Evolutionary conservation across 345 rosid species (phyloP), one percentile per base, ranked within the genome.

Genomic region (Corchorus olitorius): DNA sequence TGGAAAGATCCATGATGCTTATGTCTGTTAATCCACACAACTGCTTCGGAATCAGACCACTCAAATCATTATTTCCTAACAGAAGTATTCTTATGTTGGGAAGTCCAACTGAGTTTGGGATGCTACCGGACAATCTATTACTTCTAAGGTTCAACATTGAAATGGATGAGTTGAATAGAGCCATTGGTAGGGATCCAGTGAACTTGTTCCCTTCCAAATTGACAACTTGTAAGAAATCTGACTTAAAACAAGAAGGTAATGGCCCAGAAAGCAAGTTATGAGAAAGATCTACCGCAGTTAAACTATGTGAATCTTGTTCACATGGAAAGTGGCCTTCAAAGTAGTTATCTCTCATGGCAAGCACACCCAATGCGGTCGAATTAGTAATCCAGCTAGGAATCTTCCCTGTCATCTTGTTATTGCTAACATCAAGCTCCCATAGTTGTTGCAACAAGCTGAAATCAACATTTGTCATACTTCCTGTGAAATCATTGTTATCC

Each of bases 381-480:
- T 63, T 49, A 10, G n/a, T 48, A 0, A 81, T 53, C 78, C 81
- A 79, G 33, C 56, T 5, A 1, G 81, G 81, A 53, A 85, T 70
- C 0, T 53, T 53, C 20, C 75, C 75, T 8, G 61, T 62, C 66
- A 62, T 5, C n/a, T 33, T 33, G 45, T 62, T 35, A 37, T 62
- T 33, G 35, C 66, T 41, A 62, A 62, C 15, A 10, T 62, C 66
- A 10, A 62, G 35, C 43, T 39, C 43, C 43, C 43, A 39, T 4
- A 39, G 43, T 39, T 39, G 43, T 39, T 39, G 43, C 43, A 39
- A 39, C 43, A 39, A 39, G 43, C 2, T 39, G 43, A 39, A 39
- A 39, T 35, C 35, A 7, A 62, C 66, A 62, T 62, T 62, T 3
- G 66, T 33, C 45, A 14, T n/a, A 62, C 35, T 35, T 17, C 66